A percentile compares a stretch with the other conserved stretches of the same genome.
phyloP scores from a whole-genome alignment of 2,329 filamentous ascomycete genomes.

The Hypoxylon sp. region DNA sequence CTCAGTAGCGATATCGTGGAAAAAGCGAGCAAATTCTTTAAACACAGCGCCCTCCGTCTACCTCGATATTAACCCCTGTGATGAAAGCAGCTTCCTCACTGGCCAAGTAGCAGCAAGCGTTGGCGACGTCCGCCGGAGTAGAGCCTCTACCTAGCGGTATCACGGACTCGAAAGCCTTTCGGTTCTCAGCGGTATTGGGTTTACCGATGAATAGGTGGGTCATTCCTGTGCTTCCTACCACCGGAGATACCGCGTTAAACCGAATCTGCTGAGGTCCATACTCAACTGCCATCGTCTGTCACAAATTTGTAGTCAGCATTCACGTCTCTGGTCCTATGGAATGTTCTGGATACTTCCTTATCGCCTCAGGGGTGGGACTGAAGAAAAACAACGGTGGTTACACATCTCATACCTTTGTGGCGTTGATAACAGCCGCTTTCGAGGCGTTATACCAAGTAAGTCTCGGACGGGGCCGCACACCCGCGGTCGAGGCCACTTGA shows the following conservation, averaged over 20 bases:
- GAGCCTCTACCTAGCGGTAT: constrained; percentile 70
- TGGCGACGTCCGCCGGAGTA: constrained; percentile 76
- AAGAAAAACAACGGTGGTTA: neutral
- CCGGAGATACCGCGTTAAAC: constrained; percentile 79
- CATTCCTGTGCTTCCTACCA: constrained; percentile 77
- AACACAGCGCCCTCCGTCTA: constrained; percentile 57
- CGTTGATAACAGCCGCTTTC: constrained; percentile 76
- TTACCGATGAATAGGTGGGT: constrained; percentile 70
- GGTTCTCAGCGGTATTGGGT: constrained; percentile 73
- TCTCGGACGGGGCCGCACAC: constrained; percentile 70
- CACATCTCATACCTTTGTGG: constrained; percentile 59
- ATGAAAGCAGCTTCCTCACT: constrained; percentile 81
- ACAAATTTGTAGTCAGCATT: constrained; percentile 22
- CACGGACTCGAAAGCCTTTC: constrained; percentile 67
- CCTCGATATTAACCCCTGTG: constrained; percentile 78
- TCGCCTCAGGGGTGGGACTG: neutral
- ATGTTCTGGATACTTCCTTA: constrained; percentile 2
- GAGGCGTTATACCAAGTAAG: constrained; percentile 80
- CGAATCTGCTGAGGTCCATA: constrained; percentile 80
- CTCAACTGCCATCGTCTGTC: constrained; percentile 73
- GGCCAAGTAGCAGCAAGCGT: constrained; percentile 78
- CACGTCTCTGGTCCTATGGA: neutral
- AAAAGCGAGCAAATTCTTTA: constrained; percentile 30
- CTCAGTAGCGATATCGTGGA: constrained; percentile 3
- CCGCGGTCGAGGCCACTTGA: constrained; percentile 76